phyloP scores from a whole-genome alignment of 2,329 filamentous ascomycete species.

The Colletotrichum cereale region DNA sequence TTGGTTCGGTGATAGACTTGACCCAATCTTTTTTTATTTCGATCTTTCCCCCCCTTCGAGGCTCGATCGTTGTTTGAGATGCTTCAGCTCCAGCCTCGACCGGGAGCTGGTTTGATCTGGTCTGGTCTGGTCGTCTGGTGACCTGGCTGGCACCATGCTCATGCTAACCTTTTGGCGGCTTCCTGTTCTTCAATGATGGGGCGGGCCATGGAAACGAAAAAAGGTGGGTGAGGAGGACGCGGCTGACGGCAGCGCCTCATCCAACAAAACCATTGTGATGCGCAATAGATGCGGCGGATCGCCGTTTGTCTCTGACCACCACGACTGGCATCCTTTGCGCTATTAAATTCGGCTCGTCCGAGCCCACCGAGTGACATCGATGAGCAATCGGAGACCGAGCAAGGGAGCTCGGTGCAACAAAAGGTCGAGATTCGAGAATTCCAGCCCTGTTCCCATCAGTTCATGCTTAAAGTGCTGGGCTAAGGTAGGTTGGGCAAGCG shows the following conservation, averaged over 20 bases:
- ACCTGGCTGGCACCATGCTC: constrained; percentile 14
- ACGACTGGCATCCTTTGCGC: neutral
- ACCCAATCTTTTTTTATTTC: constrained; percentile 5
- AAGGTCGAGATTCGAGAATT: constrained; percentile 10
- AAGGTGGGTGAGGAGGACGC: constrained; percentile 3
- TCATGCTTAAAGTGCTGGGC: constrained; percentile 12
- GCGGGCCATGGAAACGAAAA: neutral
- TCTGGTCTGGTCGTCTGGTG: neutral
- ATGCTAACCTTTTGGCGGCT: constrained; percentile 28
- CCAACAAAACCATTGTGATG: constrained; percentile 37
- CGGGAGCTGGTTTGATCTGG: neutral
- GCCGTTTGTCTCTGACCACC: constrained; percentile 11
- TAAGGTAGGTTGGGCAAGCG: constrained; percentile 11
- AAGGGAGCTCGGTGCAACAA: constrained; percentile 11
- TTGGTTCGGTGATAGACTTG: neutral
- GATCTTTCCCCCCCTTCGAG: neutral
- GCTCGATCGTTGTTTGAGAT: neutral
- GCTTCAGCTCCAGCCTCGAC: constrained; percentile 21
- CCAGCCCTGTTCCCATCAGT: constrained; percentile 24
- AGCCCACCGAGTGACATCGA: constrained; percentile 5
- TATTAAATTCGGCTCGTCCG: neutral
- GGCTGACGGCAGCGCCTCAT: constrained; percentile 12
- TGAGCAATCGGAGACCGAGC: constrained; percentile 16
- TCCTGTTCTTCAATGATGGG: constrained; percentile 23
- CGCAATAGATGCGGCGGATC: constrained; percentile 23